These are phyloP conservation scores for Populus davidiana DNA, from an alignment of 345 rosid species.

Conservation along the genomic window DNA sequence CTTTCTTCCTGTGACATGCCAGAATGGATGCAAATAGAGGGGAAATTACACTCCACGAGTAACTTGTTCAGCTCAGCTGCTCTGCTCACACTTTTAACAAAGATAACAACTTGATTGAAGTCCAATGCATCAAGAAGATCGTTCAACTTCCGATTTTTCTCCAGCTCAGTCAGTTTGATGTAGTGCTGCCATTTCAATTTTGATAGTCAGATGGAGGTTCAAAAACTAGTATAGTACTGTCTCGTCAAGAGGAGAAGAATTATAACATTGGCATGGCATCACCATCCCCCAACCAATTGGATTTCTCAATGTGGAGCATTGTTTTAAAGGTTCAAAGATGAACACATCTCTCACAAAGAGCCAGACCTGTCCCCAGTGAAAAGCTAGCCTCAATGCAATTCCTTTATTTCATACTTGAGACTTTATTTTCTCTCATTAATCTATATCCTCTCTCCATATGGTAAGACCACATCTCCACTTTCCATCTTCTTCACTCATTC, in stretches of 20 bases:
- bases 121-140: constrained; percentile 98
- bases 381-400: background rate
- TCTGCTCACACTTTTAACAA: constrained; percentile 93
- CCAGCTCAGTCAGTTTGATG: constrained; percentile 90
- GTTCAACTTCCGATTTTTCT: constrained; percentile 94
- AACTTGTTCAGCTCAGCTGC: constrained; percentile 94
- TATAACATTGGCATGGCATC: no score
- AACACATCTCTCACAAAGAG: background rate
- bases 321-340: background rate
- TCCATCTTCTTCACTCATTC: background rate
- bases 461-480: background rate
- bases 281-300: no score
- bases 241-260: background rate
- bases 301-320: background rate
- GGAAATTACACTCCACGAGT: constrained; percentile 92
- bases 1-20: constrained; percentile 99
- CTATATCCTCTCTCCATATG: background rate
- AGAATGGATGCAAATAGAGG: constrained; percentile 97
- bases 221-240: background rate
- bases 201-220: background rate
- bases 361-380: background rate
- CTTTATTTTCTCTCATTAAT: background rate
- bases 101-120: constrained; percentile 96
- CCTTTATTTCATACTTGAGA: no score
- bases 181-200: constrained; percentile 61